A percentile compares a stretch with the other conserved stretches of the same genome.
Evolutionary conservation across 1,284 basidiomycete genomes (phyloP).

Genomic region (Marasmius oreades): DNA sequence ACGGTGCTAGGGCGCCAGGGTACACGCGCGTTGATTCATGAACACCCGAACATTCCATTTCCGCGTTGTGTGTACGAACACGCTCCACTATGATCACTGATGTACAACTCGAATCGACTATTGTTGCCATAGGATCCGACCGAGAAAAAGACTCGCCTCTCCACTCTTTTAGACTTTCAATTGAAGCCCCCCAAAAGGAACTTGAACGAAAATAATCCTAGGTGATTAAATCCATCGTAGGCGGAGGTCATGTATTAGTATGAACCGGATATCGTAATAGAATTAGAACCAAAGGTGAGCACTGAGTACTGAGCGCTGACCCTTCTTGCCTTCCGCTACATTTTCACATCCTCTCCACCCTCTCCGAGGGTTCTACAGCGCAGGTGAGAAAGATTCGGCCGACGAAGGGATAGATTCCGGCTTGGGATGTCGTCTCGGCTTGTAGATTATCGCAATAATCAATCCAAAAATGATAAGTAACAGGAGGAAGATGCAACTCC

Average conservation of each 20-base stretch:
- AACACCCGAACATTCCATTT: not conserved
- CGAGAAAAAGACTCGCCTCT: too few species aligned
- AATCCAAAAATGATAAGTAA: slow-evolving; percentile 87
- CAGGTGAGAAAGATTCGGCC: not conserved
- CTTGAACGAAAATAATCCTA: too few species aligned
- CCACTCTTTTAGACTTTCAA: too few species aligned
- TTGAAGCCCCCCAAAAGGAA: too few species aligned
- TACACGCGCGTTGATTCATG: not conserved
- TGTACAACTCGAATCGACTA: not conserved
- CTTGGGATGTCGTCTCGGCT: slow-evolving; percentile 50
- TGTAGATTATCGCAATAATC: slow-evolving; percentile 78
- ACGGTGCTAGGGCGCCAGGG: too few species aligned
- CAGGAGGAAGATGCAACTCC: slow-evolving; percentile 91
- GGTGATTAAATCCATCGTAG: too few species aligned
- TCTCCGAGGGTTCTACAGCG: not conserved
- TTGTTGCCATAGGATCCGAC: not conserved
- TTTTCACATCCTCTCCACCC: not conserved
- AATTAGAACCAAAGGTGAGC: too few species aligned
- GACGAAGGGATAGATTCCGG: not conserved
- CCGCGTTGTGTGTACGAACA: not conserved
- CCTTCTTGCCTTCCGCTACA: too few species aligned
- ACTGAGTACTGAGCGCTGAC: too few species aligned
- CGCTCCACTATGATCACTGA: not conserved
- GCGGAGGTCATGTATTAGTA: too few species aligned
- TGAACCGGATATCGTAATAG: too few species aligned